Percentiles rank a stretch among this genome's conserved stretches.
phyloP scores from a whole-genome alignment of 2,329 filamentous ascomycete species.

The Sporothrix brasiliensis region DNA sequence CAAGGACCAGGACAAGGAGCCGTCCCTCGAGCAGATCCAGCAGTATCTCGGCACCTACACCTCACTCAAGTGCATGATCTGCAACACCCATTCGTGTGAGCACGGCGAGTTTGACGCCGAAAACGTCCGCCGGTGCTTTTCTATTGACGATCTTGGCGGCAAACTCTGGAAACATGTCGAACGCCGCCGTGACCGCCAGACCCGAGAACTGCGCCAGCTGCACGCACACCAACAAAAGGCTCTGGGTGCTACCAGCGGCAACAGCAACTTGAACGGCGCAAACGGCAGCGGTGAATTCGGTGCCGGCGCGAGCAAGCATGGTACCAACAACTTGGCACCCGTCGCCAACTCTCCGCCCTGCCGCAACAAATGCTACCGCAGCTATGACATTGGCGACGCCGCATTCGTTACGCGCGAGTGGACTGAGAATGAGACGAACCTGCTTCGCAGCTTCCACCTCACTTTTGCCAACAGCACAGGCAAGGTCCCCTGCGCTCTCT shows the following conservation, averaged over 20 bases:
- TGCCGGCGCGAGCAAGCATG: neutral
- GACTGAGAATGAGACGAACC: conserved; percentile 53
- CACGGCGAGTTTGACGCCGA: conserved; percentile 61
- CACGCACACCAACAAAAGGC: conserved; percentile 2
- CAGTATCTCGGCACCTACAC: conserved; percentile 58
- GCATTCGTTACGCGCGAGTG: conserved; percentile 47
- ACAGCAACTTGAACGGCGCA: neutral
- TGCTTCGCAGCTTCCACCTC: conserved; percentile 53
- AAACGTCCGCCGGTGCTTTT: conserved; percentile 58
- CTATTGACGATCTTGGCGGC: conserved; percentile 46
- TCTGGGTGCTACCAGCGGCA: neutral
- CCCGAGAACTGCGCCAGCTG: conserved; percentile 34
- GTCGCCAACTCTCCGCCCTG: conserved; percentile 40
- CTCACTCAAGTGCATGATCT: conserved; percentile 61
- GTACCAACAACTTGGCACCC: neutral
- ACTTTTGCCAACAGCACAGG: conserved; percentile 50
- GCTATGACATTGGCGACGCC: conserved; percentile 41
- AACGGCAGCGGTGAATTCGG: neutral
- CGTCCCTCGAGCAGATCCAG: conserved; percentile 48
- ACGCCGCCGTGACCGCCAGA: conserved; percentile 38
- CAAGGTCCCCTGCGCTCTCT: conserved; percentile 54
- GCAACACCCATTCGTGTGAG: conserved; percentile 63
- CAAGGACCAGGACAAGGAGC: conserved; percentile 44
- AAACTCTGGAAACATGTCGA: conserved; percentile 36
- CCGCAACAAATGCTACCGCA: conserved; percentile 51